phyloP scores from a whole-genome alignment of 352 stramenopile genomes.

The Phytopythium vexans region DNA sequence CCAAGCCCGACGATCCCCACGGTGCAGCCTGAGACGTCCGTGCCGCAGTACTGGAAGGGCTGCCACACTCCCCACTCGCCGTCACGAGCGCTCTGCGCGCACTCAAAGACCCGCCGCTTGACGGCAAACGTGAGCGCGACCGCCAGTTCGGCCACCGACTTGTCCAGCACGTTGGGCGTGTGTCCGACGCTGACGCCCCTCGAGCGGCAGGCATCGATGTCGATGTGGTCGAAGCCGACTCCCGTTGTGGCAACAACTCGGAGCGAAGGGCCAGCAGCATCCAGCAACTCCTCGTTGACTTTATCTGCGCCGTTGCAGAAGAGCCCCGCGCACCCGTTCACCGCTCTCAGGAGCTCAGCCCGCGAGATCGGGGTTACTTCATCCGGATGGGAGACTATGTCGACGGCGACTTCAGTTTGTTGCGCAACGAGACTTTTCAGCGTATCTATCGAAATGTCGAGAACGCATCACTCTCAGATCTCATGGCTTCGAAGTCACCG shows the following conservation, averaged over 20 bases:
- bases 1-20: slow-evolving; percentile 84
- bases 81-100: slow-evolving; percentile 63
- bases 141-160: slow-evolving; percentile 72
- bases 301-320: slow-evolving; percentile 71
- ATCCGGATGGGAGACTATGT: too few relatives aligned
- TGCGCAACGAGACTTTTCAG: too few relatives aligned
- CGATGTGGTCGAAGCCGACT: slow-evolving; percentile 90
- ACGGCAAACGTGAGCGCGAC: slow-evolving; percentile 64
- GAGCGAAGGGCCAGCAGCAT: slow-evolving; percentile 45
- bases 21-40: slow-evolving; percentile 62
- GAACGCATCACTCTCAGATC: too few relatives aligned
- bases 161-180: slow-evolving; percentile 81
- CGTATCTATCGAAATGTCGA: too few relatives aligned
- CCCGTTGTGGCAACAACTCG: slow-evolving; percentile 85
- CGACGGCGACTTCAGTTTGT: too few relatives aligned
- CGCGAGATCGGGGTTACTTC: slow-evolving; percentile 35
- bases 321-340: slow-evolving; percentile 46
- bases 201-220: slow-evolving; percentile 68
- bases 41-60: slow-evolving; percentile 77
- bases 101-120: slow-evolving; percentile 62
- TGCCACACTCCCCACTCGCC: slow-evolving; percentile 80
- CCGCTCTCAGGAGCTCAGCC: slow-evolving; percentile 40
- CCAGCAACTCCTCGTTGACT: slow-evolving; percentile 62
- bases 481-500: too few relatives aligned
- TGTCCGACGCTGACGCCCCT: slow-evolving; percentile 75